Evolutionary conservation across 2,329 filamentous ascomycete species (phyloP).

Genomic region (Cladosporium austrohemisphaericum): DNA sequence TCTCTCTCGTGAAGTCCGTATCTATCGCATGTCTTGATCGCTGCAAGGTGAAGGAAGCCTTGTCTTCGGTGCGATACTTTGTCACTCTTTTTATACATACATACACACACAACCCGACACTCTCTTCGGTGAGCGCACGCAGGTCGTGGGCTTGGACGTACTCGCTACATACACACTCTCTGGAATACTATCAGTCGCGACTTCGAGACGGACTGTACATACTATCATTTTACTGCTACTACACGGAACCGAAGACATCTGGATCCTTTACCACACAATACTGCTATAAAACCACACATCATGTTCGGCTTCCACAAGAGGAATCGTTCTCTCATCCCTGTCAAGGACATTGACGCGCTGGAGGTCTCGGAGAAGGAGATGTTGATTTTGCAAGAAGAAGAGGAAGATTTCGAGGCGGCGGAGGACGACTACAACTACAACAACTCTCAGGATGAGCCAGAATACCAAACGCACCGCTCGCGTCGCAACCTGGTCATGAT

Average conservation of each 20-base stretch:
- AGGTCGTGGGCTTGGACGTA: constrained; percentile 13
- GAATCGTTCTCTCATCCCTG: constrained; percentile 41
- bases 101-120: neutral
- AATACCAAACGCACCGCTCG: constrained; percentile 18
- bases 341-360: constrained; percentile 41
- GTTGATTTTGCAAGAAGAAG: constrained; percentile 12
- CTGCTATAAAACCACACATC: constrained; percentile 21
- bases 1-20: neutral
- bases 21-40: neutral
- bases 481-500: constrained; percentile 39
- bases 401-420: neutral
- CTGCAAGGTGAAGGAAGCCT: neutral
- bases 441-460: constrained; percentile 27
- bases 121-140: constrained; percentile 10
- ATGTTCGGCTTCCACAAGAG: constrained; percentile 45
- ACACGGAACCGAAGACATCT: neutral
- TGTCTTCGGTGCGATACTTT: neutral
- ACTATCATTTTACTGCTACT: no score
- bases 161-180: neutral
- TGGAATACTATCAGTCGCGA: neutral
- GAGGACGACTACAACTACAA: constrained; percentile 27
- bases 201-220: no score
- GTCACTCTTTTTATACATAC: constrained; percentile 1
- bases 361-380: constrained; percentile 35
- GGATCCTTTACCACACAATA: no score